Base-by-base conservation (phyloP, 2,329 filamentous ascomycete genomes). In the Penicillium crustosum region DNA sequence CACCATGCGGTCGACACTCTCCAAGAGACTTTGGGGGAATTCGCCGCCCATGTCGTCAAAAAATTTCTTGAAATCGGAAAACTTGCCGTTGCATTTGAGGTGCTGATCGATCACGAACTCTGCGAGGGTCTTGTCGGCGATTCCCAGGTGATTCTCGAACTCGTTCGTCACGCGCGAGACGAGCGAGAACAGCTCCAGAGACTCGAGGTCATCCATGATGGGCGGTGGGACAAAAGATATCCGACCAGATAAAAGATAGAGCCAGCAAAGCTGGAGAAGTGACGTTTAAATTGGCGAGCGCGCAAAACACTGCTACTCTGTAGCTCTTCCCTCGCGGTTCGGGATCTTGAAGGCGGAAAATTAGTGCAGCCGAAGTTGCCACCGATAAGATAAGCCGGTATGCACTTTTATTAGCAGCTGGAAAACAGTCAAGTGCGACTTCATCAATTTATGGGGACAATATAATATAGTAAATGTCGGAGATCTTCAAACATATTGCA, bases 71-170 rank as follows among this genome's bases (percentile, higher is more conserved):
- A 97, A 99, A 29, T 89, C 87, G 52, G 82, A 76, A 56, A 90
- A 81, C 29, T 83, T 83, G 51, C 81, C 82, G 45, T 60, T 62
- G 78, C 87, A 89, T 82, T 93, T 85, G 73, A 89, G 77, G 68
- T 96, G 91, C 73, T 96, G 89, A 61, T 90, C 90, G 71, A 99
- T 96, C 69, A 99, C 86, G 72, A 96, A 99, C 76, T 99, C 94
- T 66, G 94, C 93, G 27, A 99, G 86, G 6, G 91, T 96, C 77
- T 96, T 97, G 78, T 99, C 93, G 73, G 85, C 89, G 68, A 97
- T 86, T 55, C 93, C 91, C 59, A 97, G 78, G 77, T 99, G 91
- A 71, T 99, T 99, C 69, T 96, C 89, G 53, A 99, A 83, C 77
- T 99, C 94, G 19, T 90, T 93, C 15, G 92, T 92, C 67, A 99